phyloP scores from a whole-genome alignment of 257 asterid species.

The Voacanga thouarsii region DNA sequence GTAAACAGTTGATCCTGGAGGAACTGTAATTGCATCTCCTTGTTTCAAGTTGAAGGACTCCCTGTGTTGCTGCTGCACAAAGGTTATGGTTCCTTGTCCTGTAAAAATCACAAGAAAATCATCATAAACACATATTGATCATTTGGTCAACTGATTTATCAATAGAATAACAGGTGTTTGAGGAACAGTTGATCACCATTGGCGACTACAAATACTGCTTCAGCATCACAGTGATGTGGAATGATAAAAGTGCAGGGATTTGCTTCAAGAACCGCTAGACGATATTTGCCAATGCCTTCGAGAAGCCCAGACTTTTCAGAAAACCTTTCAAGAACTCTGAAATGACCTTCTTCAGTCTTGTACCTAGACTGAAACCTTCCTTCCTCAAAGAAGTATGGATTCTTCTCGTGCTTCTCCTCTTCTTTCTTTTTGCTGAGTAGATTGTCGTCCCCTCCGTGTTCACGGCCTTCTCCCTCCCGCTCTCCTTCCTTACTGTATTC shows the following conservation, averaged over 20 bases:
- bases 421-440: background rate
- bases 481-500: constrained; percentile 11
- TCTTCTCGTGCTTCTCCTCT: constrained; percentile 6
- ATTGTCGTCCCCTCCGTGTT: constrained; percentile 6
- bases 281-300: constrained; percentile 35
- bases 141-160: no score
- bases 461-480: constrained; percentile 6
- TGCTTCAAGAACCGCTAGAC: constrained; percentile 35
- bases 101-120: background rate
- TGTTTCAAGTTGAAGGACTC: constrained; percentile 25
- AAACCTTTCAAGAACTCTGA: constrained; percentile 37
- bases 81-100: constrained; percentile 34
- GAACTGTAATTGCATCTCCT: constrained; percentile 39
- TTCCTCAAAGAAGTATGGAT: constrained; percentile 36
- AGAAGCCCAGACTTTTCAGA: constrained; percentile 33
- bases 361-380: constrained; percentile 26
- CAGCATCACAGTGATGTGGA: constrained; percentile 49
- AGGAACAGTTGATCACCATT: background rate
- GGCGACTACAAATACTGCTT: constrained; percentile 24
- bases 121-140: background rate
- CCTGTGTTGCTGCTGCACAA: constrained; percentile 23
- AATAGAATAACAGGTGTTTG: background rate
- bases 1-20: constrained; percentile 36
- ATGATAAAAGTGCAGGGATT: constrained; percentile 37
- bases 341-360: constrained; percentile 29